Conservation (phyloP, 2,329 filamentous ascomycete species). For the Penicillium fuscoglaucum region DNA sequence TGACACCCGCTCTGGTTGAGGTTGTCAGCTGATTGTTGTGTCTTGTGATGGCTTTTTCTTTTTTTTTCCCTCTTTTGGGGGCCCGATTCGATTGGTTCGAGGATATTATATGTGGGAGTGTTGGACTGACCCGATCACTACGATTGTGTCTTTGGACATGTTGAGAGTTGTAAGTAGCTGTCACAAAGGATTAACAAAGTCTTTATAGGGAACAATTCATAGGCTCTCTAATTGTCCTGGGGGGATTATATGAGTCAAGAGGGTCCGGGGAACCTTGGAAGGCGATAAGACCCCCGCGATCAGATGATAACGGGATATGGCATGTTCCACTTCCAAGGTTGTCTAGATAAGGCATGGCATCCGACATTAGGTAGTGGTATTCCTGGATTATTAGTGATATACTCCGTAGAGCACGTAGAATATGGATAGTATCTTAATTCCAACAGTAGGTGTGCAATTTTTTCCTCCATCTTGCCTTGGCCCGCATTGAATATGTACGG, state of each 20-base stretch:
- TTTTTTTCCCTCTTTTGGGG: not conserved
- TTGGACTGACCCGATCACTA: slow-evolving; percentile 38
- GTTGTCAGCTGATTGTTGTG: slow-evolving; percentile 6
- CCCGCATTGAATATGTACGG: not conserved
- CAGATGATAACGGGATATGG: slow-evolving; percentile 15
- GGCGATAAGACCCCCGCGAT: slow-evolving; percentile 16
- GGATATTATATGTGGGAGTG: not conserved
- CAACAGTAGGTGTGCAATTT: not conserved
- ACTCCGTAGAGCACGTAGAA: no score
- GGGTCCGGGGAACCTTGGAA: slow-evolving; percentile 8
- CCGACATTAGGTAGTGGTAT: not conserved
- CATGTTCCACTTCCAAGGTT: not conserved
- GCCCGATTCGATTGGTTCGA: not conserved
- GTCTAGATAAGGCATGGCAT: not conserved
- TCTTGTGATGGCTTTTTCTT: not conserved
- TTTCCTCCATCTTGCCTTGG: not conserved
- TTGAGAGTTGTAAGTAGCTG: not conserved
- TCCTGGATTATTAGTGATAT: not conserved
- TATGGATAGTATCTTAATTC: not conserved
- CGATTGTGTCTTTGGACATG: slow-evolving; percentile 37
- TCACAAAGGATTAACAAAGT: not conserved
- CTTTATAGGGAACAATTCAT: not conserved
- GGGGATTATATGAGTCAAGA: not conserved
- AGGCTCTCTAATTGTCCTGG: not conserved
- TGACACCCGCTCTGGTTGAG: slow-evolving; percentile 39